Evolutionary conservation across 2,329 filamentous ascomycete species (phyloP), one percentile per base, ranked within the genome.

Genomic region (Stagonosporopsis chrysanthemi): DNA sequence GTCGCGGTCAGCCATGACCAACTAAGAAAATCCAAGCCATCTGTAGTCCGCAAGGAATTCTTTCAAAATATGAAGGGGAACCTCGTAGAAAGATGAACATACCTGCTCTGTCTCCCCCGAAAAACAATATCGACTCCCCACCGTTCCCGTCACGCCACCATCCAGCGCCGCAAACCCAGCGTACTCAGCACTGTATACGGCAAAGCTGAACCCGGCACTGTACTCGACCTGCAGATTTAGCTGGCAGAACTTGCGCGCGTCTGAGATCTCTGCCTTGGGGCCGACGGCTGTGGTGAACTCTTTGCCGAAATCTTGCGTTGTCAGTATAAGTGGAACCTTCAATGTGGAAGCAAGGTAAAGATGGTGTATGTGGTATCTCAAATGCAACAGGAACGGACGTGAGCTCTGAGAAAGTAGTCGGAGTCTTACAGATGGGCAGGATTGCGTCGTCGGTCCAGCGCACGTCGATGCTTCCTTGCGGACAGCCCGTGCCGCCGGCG

Each of bases 161-260:
- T 77, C 73, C n/a, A 77, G 65, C 22, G 69, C 63, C 6, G 67
- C 75, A 60, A 67, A 77, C 41, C 75, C 75, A 7, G 65, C 53
- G 57, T 76, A 77, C 50, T 74, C 73, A 39, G 73, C 71, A 56
- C 62, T 68, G 56, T 70, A 74, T 12, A 77, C 62, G 38, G 69
- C 47, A 68, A 76, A 70, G 60, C 74, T 53, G 74, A 73, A 73
- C 63, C 77, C 79, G 62, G 72, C 66, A 23, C 52, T 69, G 61
- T 65, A 76, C 51, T 70, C 52, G 23, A 73, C 60, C n/a, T 62
- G 60, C 54, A 77, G 61, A 58, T 73, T 75, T 52, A 77, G 63
- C 48, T 77, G 74, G 68, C 73, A 77, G 66, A 74, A 74, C 55
- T 77, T 77, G 58, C 75, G 72, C 17, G 69, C 70, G 26, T 75